Evolutionary conservation across 352 stramenopile species (phyloP), one percentile per base, ranked within the genome.

Genomic region (Globisporangium acanthophoron): DNA sequence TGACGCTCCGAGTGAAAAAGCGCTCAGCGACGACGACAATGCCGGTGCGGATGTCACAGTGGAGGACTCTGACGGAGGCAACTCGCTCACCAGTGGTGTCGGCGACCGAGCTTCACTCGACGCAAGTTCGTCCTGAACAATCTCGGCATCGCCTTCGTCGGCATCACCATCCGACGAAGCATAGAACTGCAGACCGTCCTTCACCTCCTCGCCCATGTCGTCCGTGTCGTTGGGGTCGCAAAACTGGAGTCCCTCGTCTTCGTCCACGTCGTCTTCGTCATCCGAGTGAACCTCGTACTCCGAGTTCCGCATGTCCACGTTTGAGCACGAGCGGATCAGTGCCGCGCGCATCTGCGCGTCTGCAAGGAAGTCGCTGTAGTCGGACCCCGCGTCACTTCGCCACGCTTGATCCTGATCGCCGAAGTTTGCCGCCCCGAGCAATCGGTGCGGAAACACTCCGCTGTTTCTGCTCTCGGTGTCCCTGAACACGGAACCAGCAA

Each of bases 331-430:
- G 16, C 73, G 66, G 69, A 88, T 82, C 48, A 92, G 87, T 7
- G 80, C 82, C 20, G 82, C 80, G 54, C 82, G 74, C 82, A 92
- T 85, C 46, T 90, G 78, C n/a, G 82, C 78, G 49, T 92, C 82
- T 1, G 73, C 70, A 7, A 92, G 59, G 41, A 90, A 90, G 59
- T 90, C 82, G 51, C 74, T 91, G 53, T 89, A 90, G 62, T 92
- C 78, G 0, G 80, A 91, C 3, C 74, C 83, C 16, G 74, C 70
- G 59, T 93, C 85, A 45, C 80, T 91, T 49, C 71, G 70, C 80
- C 84, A 90, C 27, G 71, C 85, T 52, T 73, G 69, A 6, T 89
- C 72, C 20, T 76, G 69, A 27, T 88, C 56, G 4, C 44, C 44
- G 18, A 29, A 61, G 51, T 45, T 65, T 40, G 71, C 53, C 18